These are phyloP conservation scores for Olyra latifolia DNA, from an alignment of 176 grass and related monocot genomes.

Conservation along the genomic window DNA sequence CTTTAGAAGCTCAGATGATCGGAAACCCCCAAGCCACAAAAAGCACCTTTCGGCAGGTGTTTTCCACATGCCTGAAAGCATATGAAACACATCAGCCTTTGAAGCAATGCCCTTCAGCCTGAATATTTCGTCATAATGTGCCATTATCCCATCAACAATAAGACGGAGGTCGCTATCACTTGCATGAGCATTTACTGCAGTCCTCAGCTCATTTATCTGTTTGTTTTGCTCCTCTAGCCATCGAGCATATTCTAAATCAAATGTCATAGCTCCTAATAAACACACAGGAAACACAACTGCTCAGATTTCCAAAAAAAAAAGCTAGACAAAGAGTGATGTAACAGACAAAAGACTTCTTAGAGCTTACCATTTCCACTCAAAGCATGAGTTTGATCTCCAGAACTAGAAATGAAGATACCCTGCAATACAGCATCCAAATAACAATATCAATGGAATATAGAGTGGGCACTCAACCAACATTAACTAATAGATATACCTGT, in stretches of 20 bases:
- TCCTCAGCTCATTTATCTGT: slow-evolving; percentile 89
- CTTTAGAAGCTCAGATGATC: slow-evolving; percentile 92
- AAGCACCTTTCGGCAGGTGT: slow-evolving; percentile 96
- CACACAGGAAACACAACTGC: not conserved
- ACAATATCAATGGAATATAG: slow-evolving; percentile 22
- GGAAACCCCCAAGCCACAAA: slow-evolving; percentile 93
- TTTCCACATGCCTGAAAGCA: slow-evolving; percentile 99
- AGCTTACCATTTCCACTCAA: slow-evolving; percentile 77
- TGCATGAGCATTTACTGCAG: slow-evolving; percentile 93
- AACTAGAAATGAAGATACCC: slow-evolving; percentile 95
- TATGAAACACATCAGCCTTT: slow-evolving; percentile 95
- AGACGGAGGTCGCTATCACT: slow-evolving; percentile 76
- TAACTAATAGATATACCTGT: slow-evolving; percentile 50
- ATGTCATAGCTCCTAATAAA: slow-evolving; percentile 62
- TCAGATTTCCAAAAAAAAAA: slow-evolving; percentile 16
- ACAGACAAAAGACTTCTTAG: not conserved
- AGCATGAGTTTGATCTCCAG: slow-evolving; percentile 82
- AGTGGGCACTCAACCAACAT: not conserved
- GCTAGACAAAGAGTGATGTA: slow-evolving; percentile 16
- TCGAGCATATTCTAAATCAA: slow-evolving; percentile 84
- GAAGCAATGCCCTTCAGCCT: slow-evolving; percentile 77
- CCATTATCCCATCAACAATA: slow-evolving; percentile 79
- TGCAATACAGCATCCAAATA: slow-evolving; percentile 38
- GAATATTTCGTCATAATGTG: slow-evolving; percentile 93
- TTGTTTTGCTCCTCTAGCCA: slow-evolving; percentile 94